phyloP scores from a whole-genome alignment of 176 grass and related monocot genomes.

The Bolboschoenus planiculmis region DNA sequence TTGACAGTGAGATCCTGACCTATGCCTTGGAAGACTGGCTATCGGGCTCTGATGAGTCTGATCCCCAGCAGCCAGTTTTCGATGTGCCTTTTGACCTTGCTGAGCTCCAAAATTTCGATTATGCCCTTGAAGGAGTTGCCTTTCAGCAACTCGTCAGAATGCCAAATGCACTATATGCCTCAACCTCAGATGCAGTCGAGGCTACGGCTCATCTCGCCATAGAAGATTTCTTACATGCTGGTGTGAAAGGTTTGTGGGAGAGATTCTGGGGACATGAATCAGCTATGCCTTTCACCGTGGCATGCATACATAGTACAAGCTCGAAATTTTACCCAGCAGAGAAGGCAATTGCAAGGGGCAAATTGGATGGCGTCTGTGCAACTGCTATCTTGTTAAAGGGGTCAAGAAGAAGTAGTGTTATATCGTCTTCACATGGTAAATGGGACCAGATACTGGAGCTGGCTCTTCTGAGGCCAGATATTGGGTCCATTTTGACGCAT shows the following conservation, averaged over 20 bases:
- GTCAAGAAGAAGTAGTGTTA: constrained; percentile 18
- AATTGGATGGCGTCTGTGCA: constrained; percentile 82
- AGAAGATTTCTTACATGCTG: constrained; percentile 89
- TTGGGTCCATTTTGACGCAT: constrained; percentile 39
- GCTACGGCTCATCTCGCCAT: constrained; percentile 79
- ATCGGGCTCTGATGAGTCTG: constrained; percentile 47
- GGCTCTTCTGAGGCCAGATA: constrained; percentile 68
- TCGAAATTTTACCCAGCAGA: constrained; percentile 89
- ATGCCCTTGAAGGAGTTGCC: constrained; percentile 74
- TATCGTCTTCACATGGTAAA: constrained; percentile 50
- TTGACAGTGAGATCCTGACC: constrained; percentile 79
- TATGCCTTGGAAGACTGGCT: constrained; percentile 77
- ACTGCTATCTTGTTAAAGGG: constrained; percentile 68
- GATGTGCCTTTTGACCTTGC: constrained; percentile 62
- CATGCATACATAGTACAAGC: constrained; percentile 89
- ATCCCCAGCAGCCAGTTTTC: constrained; percentile 44
- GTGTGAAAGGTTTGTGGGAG: constrained; percentile 78
- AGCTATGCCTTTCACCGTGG: constrained; percentile 72
- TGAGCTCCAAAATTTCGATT: constrained; percentile 83
- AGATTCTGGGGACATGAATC: constrained; percentile 87
- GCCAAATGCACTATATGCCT: constrained; percentile 74
- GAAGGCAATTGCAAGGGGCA: constrained; percentile 72
- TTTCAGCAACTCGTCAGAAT: constrained; percentile 90
- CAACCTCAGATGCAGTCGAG: constrained; percentile 70
- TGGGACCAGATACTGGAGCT: constrained; percentile 92